These are phyloP conservation scores for Pontederia paniculata DNA, from an alignment of 176 grass and related monocot genomes.

Conservation along the genomic window DNA sequence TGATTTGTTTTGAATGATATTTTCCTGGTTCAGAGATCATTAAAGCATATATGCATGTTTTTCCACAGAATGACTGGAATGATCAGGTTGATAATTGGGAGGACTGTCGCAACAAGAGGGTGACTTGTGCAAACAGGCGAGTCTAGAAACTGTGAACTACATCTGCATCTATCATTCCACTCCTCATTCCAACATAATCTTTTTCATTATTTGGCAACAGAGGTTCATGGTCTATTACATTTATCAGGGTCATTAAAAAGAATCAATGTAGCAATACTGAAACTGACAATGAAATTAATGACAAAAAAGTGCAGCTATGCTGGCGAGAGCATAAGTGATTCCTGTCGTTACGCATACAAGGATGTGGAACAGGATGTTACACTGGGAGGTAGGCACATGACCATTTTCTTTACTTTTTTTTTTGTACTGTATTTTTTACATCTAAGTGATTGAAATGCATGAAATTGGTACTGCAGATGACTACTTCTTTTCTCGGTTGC, in stretches of 20 bases:
- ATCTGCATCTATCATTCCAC: too few relatives aligned
- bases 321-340: slow-evolving; percentile 29
- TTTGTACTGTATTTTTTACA: background rate
- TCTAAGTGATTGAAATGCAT: background rate
- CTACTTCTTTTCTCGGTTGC: slow-evolving; percentile 39
- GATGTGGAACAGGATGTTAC: slow-evolving; percentile 35
- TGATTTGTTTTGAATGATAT: too few relatives aligned
- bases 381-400: slow-evolving; percentile 27
- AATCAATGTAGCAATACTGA: too few relatives aligned
- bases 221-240: too few relatives aligned
- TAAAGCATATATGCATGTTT: background rate
- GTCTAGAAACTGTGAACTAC: too few relatives aligned
- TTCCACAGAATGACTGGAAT: background rate
- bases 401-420: background rate
- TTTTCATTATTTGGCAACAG: too few relatives aligned
- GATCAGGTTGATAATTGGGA: background rate
- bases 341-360: slow-evolving; percentile 32
- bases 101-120: background rate
- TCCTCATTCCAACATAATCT: too few relatives aligned
- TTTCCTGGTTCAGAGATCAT: too few relatives aligned
- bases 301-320: slow-evolving; percentile 30
- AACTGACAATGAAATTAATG: background rate
- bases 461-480: slow-evolving; percentile 26
- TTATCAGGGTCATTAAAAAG: too few relatives aligned
- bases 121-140: background rate